A percentile compares a stretch with the other conserved stretches of the same genome.
These are phyloP conservation scores for Tribonema minus DNA, from an alignment of 108 stramenopile species.

Conservation along the genomic window DNA sequence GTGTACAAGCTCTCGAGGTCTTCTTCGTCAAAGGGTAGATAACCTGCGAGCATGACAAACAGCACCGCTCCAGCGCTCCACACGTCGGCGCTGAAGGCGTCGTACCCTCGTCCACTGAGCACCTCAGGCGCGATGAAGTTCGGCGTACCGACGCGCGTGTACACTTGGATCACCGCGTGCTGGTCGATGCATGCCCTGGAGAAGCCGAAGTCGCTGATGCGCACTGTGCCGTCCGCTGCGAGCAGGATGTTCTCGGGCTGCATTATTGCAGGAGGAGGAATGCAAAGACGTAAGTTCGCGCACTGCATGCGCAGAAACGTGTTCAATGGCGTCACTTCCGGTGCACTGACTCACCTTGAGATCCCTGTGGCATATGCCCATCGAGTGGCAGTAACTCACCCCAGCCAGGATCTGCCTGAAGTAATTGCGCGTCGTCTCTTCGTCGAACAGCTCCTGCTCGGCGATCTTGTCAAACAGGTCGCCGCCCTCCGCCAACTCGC, in stretches of 20 bases:
- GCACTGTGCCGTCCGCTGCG: background rate
- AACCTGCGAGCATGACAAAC: conserved; percentile 83
- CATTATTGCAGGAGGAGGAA: too few relatives aligned
- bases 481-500: too few relatives aligned
- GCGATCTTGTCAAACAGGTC: too few relatives aligned
- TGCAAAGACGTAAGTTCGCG: too few relatives aligned
- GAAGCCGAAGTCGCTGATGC: background rate
- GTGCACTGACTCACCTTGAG: too few relatives aligned
- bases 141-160: conserved; percentile 62
- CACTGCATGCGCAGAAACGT: too few relatives aligned
- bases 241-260: background rate
- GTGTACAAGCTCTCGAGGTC: too few relatives aligned
- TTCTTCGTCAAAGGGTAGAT: conserved; percentile 64
- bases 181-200: too few relatives aligned
- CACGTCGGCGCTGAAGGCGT: conserved; percentile 78
- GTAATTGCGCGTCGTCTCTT: background rate
- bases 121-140: conserved; percentile 98
- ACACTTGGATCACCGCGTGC: too few relatives aligned
- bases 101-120: conserved; percentile 78
- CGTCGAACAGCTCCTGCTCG: background rate
- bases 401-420: background rate
- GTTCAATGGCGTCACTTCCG: too few relatives aligned
- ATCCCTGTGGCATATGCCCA: background rate
- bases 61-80: conserved; percentile 85
- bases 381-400: background rate